These are phyloP conservation scores for Ustilago hordei DNA, from an alignment of 1,284 basidiomycete species.

Conservation along the genomic window DNA sequence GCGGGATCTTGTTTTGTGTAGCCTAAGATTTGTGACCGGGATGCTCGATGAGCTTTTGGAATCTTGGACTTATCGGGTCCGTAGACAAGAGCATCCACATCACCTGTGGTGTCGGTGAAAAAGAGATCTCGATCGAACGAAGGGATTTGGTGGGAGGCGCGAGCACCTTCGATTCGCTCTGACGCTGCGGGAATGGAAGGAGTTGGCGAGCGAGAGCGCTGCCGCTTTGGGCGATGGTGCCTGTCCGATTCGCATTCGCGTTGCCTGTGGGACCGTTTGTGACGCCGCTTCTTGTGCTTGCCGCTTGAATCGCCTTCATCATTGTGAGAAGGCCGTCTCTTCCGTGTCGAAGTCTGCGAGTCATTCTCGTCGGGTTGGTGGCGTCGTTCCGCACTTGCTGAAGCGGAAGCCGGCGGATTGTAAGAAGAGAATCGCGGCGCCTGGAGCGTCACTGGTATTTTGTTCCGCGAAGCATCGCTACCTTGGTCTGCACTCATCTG, in stretches of 20 bases:
- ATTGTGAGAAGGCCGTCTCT: background rate
- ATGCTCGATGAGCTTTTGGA: slow-evolving; percentile 5
- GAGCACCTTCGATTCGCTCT: background rate
- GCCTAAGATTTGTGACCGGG: slow-evolving; percentile 5
- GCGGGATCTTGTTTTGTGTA: background rate
- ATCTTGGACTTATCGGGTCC: slow-evolving; percentile 28
- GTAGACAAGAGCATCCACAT: slow-evolving; percentile 16
- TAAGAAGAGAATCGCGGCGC: slow-evolving; percentile 20
- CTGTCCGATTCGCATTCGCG: background rate
- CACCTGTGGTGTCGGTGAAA: slow-evolving; percentile 35
- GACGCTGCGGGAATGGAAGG: background rate
- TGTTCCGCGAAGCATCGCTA: background rate
- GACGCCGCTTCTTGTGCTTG: background rate
- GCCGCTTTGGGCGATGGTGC: background rate
- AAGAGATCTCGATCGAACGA: slow-evolving; percentile 23
- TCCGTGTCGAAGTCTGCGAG: background rate
- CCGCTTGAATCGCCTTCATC: background rate
- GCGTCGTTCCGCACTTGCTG: slow-evolving; percentile 1
- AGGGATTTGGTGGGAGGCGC: background rate
- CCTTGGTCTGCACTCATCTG: slow-evolving; percentile 35
- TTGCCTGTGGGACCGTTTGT: background rate
- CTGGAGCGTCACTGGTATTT: background rate
- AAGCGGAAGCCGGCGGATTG: slow-evolving; percentile 2
- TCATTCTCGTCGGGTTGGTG: background rate
- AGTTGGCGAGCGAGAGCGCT: background rate